A percentile compares a stretch with the other conserved stretches of the same genome.
Conservation (phyloP, 192 early-diverging fungal species). For the Backusella westeae region DNA sequence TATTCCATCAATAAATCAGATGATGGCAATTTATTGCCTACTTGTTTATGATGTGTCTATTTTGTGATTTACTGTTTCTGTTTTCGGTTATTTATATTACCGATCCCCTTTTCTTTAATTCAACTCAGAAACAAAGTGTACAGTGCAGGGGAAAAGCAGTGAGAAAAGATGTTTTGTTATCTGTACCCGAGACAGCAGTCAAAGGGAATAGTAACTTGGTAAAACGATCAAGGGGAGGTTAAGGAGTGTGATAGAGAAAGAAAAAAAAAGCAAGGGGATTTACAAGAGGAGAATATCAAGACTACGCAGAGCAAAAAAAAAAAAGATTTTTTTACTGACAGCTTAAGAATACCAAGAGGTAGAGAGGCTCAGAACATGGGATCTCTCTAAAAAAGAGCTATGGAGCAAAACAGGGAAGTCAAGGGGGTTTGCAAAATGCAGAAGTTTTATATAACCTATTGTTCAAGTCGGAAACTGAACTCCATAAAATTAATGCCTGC, state of each 20-base stretch:
- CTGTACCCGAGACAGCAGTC: background rate
- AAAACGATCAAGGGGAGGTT: background rate
- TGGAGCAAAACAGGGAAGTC: background rate
- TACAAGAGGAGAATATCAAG: background rate
- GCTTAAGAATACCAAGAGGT: background rate
- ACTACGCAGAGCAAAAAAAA: background rate
- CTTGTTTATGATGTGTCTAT: background rate
- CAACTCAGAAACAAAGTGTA: background rate
- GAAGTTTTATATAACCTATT: background rate
- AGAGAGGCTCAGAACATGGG: background rate
- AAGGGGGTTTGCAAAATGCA: background rate
- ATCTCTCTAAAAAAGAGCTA: background rate
- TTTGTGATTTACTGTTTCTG: background rate
- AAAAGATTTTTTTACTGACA: background rate
- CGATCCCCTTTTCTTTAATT: conserved; percentile 1
- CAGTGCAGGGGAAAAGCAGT: background rate
- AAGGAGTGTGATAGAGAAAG: background rate
- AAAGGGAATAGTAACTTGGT: background rate
- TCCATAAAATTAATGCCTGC: background rate
- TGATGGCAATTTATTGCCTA: background rate
- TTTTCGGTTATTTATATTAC: background rate
- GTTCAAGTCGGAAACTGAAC: background rate
- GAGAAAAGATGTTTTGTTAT: background rate
- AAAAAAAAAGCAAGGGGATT: background rate
- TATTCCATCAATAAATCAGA: background rate